These are phyloP conservation scores for Acanthamoeba triangularis DNA, from an alignment of 208 protist genomes.

Conservation along the genomic window DNA sequence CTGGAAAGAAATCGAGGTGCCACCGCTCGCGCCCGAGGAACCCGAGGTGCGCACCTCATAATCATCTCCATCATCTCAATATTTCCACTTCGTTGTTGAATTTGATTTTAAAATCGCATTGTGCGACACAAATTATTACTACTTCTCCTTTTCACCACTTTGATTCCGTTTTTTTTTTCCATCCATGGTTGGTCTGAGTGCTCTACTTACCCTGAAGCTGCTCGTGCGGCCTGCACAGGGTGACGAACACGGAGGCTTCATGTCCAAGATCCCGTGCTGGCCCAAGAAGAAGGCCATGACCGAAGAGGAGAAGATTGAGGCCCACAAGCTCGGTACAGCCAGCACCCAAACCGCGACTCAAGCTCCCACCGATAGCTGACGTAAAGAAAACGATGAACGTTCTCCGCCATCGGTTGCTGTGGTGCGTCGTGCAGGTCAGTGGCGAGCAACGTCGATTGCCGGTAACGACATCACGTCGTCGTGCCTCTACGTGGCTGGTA, in stretches of 20 bases:
- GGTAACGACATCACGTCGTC: constrained; percentile 90
- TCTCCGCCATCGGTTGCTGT: background rate
- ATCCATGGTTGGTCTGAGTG: background rate
- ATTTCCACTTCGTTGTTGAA: background rate
- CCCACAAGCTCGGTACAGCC: constrained; percentile 43
- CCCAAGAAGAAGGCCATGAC: constrained; percentile 31
- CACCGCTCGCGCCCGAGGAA: background rate
- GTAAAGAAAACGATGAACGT: background rate
- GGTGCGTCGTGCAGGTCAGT: constrained; percentile 74
- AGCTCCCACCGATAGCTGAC: background rate
- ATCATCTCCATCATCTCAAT: background rate
- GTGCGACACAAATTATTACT: too few relatives aligned
- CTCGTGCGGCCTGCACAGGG: background rate
- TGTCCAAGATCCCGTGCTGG: constrained; percentile 46
- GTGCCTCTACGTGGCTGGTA: constrained; percentile 88
- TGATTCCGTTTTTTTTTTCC: too few relatives aligned
- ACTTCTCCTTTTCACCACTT: too few relatives aligned
- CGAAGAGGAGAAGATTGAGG: constrained; percentile 56
- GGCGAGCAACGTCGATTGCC: constrained; percentile 86
- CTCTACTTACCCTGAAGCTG: background rate
- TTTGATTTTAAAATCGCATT: background rate
- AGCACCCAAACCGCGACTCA: background rate
- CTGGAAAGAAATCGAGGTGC: constrained; percentile 51
- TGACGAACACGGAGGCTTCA: background rate
- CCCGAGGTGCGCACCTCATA: background rate